Percentiles rank a stretch among this genome's conserved stretches.
Evolutionary conservation across 75 land plant species (phyloP).

Genomic region (Cryptomeria japonica): DNA sequence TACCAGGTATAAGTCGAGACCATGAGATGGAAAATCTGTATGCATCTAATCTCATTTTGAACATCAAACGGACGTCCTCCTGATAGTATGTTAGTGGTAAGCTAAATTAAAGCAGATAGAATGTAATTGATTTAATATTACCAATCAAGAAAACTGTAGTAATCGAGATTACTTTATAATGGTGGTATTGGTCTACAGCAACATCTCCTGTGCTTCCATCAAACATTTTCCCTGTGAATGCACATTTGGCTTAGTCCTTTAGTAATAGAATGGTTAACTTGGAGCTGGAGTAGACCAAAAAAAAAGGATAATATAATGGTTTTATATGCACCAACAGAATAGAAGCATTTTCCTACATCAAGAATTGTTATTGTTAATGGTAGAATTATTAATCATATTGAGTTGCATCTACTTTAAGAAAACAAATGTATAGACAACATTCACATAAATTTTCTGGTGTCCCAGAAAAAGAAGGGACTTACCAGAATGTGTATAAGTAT

Average conservation of each 20-base stretch:
- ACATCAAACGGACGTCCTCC: constrained; percentile 39
- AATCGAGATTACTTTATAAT: constrained; percentile 50
- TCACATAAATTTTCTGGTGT: no score
- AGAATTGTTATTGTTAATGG: no score
- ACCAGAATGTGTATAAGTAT: constrained; percentile 56
- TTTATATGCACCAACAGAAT: no score
- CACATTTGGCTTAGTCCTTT: no score
- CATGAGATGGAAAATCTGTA: constrained; percentile 57
- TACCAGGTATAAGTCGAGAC: constrained; percentile 45
- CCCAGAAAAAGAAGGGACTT: not conserved
- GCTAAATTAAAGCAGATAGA: no score
- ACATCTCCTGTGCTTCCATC: constrained; percentile 46
- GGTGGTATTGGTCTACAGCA: constrained; percentile 74
- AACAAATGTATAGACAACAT: no score
- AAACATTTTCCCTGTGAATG: constrained; percentile 25
- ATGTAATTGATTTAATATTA: not conserved
- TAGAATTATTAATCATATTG: no score
- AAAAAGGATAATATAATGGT: no score
- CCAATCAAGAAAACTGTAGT: not conserved
- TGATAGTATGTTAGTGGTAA: not conserved
- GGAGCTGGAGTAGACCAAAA: not conserved
- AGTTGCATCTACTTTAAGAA: no score
- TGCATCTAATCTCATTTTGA: constrained; percentile 36
- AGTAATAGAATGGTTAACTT: no score
- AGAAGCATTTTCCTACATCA: no score